Base-by-base conservation (phyloP, 2,329 filamentous ascomycete genomes). In the Phyllosticta ampelicida region DNA sequence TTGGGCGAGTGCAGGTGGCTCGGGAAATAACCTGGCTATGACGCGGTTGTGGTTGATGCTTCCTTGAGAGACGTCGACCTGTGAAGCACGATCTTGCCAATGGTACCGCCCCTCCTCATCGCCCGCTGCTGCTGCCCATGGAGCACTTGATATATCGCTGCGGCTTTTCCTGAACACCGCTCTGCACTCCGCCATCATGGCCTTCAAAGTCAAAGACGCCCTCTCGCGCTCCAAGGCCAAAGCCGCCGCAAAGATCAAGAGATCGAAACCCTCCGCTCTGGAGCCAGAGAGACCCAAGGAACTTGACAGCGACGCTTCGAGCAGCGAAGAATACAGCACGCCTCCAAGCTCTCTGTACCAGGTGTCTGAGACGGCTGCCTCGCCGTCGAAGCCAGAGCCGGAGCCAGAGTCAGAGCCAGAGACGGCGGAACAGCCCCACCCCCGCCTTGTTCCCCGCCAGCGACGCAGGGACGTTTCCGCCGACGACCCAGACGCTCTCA, bases 341-440 rank as follows among this genome's bases (percentile, higher is more conserved):
- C 36, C 36, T 58, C 51, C 36, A 58, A 53, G 54, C 54, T 55
- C 48, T n/a, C 44, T 23, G 19, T 48, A 26, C 26, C 54, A 28
- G 54, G 49, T 18, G 10, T 53, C 30, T 5, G 19, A 51, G 55
- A n/a, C 36, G 36, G n/a, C 36, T n/a, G 6, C 36, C 5, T 44
- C 36, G 36, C 36, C 36, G 13, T 48, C 18, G 23, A 36, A 30
- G 21, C 30, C 30, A 19, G 18, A 8, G 30, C 51, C 51, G 48
- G 29, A 48, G 23, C 30, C 30, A 19, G 18, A n/a, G n/a, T n/a
- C n/a, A n/a, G n/a, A 8, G 30, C 51, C 51, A 54, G 29, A 48
- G 23, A n/a, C 53, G 29, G 18, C 29, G 29, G 28, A 28, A 20
- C 51, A 26, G 5, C 55, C 28, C 11, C 23, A 48, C 36, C 54